Conservation (phyloP, 2,329 filamentous ascomycete genomes). For the Massarina eburnea region DNA sequence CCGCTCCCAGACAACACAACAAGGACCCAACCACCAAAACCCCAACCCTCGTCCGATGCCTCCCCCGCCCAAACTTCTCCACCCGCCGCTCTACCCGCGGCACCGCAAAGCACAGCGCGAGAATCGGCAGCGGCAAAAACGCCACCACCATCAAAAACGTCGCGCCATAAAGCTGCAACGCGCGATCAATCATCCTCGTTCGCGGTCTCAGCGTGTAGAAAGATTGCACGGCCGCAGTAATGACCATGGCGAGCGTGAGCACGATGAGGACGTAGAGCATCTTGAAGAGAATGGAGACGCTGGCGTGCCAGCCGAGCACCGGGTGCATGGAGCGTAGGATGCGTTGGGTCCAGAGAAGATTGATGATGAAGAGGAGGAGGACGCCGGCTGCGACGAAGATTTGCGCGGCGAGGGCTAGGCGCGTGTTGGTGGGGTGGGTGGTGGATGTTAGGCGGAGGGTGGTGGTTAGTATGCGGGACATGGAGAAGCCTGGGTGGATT, state of each 20-base stretch:
- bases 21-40: slow-evolving; percentile 62
- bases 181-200: slow-evolving; percentile 57
- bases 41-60: slow-evolving; percentile 65
- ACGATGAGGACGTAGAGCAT: slow-evolving; percentile 61
- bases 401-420: slow-evolving; percentile 59
- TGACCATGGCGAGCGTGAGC: slow-evolving; percentile 64
- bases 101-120: slow-evolving; percentile 51
- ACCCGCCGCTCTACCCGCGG: slow-evolving; percentile 40
- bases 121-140: slow-evolving; percentile 65
- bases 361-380: slow-evolving; percentile 74
- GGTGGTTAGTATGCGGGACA: slow-evolving; percentile 46
- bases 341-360: slow-evolving; percentile 75
- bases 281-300: slow-evolving; percentile 57
- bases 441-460: slow-evolving; percentile 40
- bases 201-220: slow-evolving; percentile 65
- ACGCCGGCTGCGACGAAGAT: slow-evolving; percentile 76
- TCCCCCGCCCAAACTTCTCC: slow-evolving; percentile 67
- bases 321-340: slow-evolving; percentile 75
- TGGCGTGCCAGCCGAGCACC: slow-evolving; percentile 65
- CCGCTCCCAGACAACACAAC: slow-evolving; percentile 68
- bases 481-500: slow-evolving; percentile 42
- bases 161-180: slow-evolving; percentile 64
- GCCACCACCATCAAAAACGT: slow-evolving; percentile 66
- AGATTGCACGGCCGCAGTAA: slow-evolving; percentile 63
- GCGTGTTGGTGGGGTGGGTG: slow-evolving; percentile 43